These are phyloP conservation scores for Microcyclospora tardicrescens DNA, from an alignment of 2,329 filamentous ascomycete genomes.

Conservation along the genomic window DNA sequence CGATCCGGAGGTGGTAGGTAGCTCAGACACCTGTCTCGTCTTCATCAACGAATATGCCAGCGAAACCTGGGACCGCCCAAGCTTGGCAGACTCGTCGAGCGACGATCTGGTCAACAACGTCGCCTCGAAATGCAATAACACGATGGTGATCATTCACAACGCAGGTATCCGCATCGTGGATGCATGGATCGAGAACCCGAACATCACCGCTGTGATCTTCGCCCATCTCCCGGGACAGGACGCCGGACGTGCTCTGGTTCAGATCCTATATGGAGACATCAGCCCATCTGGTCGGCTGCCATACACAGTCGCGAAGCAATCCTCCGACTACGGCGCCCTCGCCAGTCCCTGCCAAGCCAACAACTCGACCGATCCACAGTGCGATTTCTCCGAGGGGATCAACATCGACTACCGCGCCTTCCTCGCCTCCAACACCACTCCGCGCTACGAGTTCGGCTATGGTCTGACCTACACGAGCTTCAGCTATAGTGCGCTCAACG, in stretches of 20 bases:
- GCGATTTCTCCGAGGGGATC: conserved; percentile 24
- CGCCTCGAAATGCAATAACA: conserved; percentile 46
- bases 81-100: conserved; percentile 29
- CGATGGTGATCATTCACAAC: conserved; percentile 53
- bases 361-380: conserved; percentile 13
- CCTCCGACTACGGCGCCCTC: conserved; percentile 42
- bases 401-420: conserved; percentile 27
- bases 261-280: conserved; percentile 44
- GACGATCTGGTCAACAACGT: conserved; percentile 46
- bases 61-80: conserved; percentile 26
- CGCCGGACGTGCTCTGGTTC: conserved; percentile 42
- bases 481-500: conserved; percentile 19
- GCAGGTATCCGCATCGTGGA: conserved; percentile 49
- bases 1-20: conserved; percentile 37
- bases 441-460: conserved; percentile 24
- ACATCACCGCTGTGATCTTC: conserved; percentile 51
- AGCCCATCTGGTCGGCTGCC: conserved; percentile 47
- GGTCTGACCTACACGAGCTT: conserved; percentile 26
- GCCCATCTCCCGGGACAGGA: conserved; percentile 54
- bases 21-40: conserved; percentile 35
- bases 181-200: conserved; percentile 47
- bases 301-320: conserved; percentile 47
- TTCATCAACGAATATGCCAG: conserved; percentile 44
- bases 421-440: conserved; percentile 17
- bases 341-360: conserved; percentile 20